Evolutionary conservation across 2,329 filamentous ascomycete genomes (phyloP).

Genomic region (Epichloe aotearoae): DNA sequence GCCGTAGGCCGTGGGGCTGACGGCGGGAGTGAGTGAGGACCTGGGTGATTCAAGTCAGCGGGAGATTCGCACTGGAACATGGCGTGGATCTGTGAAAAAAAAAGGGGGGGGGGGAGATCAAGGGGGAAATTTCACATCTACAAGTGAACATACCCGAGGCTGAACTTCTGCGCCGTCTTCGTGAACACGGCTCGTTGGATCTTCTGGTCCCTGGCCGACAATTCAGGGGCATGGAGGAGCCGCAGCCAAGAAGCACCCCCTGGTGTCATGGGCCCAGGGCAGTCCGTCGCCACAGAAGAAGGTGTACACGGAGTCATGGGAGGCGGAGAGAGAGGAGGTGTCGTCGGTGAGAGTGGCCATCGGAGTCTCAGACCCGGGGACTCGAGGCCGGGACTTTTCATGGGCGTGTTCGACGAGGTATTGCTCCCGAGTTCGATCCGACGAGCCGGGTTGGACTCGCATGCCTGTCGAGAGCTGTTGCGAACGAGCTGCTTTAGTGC

Average conservation of each 20-base stretch:
- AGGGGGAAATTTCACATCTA: too few species aligned
- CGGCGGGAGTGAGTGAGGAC: slow-evolving; percentile 29
- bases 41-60: not conserved
- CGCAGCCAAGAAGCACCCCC: slow-evolving; percentile 32
- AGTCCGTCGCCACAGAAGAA: slow-evolving; percentile 22
- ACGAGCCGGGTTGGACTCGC: slow-evolving; percentile 6
- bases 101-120: too few species aligned
- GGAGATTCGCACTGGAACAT: too few species aligned
- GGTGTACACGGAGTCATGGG: slow-evolving; percentile 36
- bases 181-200: slow-evolving; percentile 33
- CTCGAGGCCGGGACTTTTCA: slow-evolving; percentile 10
- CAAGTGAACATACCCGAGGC: slow-evolving; percentile 21
- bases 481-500: slow-evolving; percentile 20
- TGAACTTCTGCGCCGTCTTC: slow-evolving; percentile 36
- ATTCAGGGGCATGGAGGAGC: slow-evolving; percentile 33
- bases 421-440: not conserved
- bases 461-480: slow-evolving; percentile 11
- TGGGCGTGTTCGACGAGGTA: not conserved
- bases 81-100: not conserved
- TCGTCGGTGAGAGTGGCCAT: slow-evolving; percentile 20
- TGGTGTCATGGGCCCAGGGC: slow-evolving; percentile 18
- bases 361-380: slow-evolving; percentile 14
- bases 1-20: slow-evolving; percentile 28
- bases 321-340: slow-evolving; percentile 24
- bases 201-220: slow-evolving; percentile 34